phyloP scores from a whole-genome alignment of 164 flowering plant genomes.

The Protea cynaroides region DNA sequence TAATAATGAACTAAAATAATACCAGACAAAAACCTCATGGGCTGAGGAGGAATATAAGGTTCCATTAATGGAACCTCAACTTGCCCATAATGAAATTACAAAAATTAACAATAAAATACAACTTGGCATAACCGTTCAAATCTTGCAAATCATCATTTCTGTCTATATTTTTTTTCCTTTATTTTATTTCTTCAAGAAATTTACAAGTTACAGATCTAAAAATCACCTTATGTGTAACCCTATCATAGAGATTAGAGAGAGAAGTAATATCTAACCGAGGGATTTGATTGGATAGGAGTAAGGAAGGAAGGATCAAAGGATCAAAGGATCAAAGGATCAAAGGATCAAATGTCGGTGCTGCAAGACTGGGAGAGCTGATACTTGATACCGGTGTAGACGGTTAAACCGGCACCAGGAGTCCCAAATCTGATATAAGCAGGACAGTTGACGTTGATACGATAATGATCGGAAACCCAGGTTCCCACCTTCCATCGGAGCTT shows the following conservation, averaged over 20 bases:
- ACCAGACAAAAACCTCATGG: background rate
- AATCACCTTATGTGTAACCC: slow-evolving; percentile 1
- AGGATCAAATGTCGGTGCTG: slow-evolving; percentile 26
- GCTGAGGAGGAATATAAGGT: background rate
- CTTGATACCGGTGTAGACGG: slow-evolving; percentile 46
- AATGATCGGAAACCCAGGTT: slow-evolving; percentile 42
- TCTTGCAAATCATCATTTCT: background rate
- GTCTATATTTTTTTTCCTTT: background rate
- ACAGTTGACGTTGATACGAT: slow-evolving; percentile 57
- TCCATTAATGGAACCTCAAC: too few species aligned
- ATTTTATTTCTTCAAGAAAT: slow-evolving; percentile 25
- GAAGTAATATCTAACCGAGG: too few species aligned
- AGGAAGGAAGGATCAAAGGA: too few species aligned
- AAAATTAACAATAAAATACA: background rate
- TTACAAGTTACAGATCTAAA: slow-evolving; percentile 16
- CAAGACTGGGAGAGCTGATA: slow-evolving; percentile 40
- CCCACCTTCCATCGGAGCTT: slow-evolving; percentile 68
- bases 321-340: too few species aligned
- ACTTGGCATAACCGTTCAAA: background rate
- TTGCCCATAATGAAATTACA: too few species aligned
- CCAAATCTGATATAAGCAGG: slow-evolving; percentile 49
- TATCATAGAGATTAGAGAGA: background rate
- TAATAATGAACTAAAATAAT: too few species aligned
- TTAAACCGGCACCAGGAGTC: slow-evolving; percentile 15
- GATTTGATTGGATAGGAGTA: too few species aligned